A percentile compares a stretch with the other conserved stretches of the same genome.
Evolutionary conservation across 108 stramenopile genomes (phyloP).

Genomic region (Fistulifera pelliculosa): DNA sequence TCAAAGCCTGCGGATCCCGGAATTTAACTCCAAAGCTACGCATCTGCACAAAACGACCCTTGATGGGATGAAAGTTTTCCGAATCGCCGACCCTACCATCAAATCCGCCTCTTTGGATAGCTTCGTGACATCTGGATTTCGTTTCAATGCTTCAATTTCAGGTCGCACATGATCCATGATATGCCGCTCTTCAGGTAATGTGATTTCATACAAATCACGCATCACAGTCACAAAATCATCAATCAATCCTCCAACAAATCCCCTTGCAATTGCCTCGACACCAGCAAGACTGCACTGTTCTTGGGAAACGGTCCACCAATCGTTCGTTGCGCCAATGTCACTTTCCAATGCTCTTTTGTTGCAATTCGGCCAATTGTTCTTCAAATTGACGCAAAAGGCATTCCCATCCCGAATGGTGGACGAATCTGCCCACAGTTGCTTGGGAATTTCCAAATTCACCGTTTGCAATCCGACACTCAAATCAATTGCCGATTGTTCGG

Average conservation of each 20-base stretch:
- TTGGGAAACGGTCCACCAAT: conserved; percentile 44
- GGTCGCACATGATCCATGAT: conserved; percentile 31
- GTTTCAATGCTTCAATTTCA: conserved; percentile 34
- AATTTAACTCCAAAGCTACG: conserved; percentile 36
- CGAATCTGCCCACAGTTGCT: no score
- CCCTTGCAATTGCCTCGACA: conserved; percentile 43
- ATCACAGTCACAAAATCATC: conserved; percentile 51
- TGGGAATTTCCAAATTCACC: no score
- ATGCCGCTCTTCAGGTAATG: conserved; percentile 51
- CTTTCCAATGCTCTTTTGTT: conserved; percentile 49
- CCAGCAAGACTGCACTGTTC: conserved; percentile 44
- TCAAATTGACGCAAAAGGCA: conserved; percentile 32
- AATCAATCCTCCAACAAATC: conserved; percentile 37
- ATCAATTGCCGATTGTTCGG: no score
- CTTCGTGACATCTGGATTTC: conserved; percentile 14
- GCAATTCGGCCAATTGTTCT: conserved; percentile 30
- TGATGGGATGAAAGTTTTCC: conserved; percentile 65
- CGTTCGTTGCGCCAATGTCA: conserved; percentile 61
- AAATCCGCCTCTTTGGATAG: conserved; percentile 41
- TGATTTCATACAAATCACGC: conserved; percentile 44
- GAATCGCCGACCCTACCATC: conserved; percentile 54
- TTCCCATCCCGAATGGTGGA: conserved; percentile 22
- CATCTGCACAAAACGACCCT: conserved; percentile 48
- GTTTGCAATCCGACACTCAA: no score
- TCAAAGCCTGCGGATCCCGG: conserved; percentile 12